Evolutionary conservation across 768 basidiomycete genomes (phyloP).

Genomic region (Tricholoma bakamatsutake): DNA sequence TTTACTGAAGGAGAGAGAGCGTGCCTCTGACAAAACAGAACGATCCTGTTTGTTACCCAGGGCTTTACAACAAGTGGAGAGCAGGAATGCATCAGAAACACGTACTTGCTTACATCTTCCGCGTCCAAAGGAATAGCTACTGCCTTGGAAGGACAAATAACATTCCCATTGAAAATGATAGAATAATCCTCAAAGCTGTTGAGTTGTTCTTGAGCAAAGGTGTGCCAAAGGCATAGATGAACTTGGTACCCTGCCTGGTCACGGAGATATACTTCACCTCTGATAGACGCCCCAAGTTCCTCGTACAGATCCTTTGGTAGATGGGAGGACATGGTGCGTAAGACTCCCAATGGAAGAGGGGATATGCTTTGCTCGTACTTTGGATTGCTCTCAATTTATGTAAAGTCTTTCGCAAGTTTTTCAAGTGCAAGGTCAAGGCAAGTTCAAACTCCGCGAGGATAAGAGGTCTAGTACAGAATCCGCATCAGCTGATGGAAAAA

Average conservation of each 20-base stretch:
- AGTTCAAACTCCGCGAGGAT: slow-evolving; percentile 1
- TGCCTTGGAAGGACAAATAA: slow-evolving; percentile 51
- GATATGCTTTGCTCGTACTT: background rate
- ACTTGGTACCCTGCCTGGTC: slow-evolving; percentile 32
- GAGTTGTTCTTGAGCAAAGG: background rate
- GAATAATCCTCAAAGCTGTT: slow-evolving; percentile 42
- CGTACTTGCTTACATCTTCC: slow-evolving; percentile 76
- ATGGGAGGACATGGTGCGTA: slow-evolving; percentile 10
- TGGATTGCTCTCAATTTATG: background rate
- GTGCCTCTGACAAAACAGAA: slow-evolving; percentile 72
- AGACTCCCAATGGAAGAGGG: background rate
- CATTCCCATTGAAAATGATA: slow-evolving; percentile 74
- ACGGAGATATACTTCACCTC: slow-evolving; percentile 42
- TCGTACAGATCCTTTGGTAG: slow-evolving; percentile 32
- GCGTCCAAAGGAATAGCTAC: slow-evolving; percentile 74
- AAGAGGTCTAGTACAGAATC: no score
- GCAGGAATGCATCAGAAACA: slow-evolving; percentile 10
- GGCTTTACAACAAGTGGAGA: background rate
- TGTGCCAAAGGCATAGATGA: background rate
- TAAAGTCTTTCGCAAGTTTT: background rate
- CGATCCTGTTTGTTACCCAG: slow-evolving; percentile 40
- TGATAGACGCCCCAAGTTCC: slow-evolving; percentile 39
- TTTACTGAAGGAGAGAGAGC: slow-evolving; percentile 73
- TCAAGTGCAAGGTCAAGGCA: background rate
- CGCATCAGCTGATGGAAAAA: background rate